These are phyloP conservation scores for Claviceps arundinis DNA, from an alignment of 2,329 filamentous ascomycete genomes.

Conservation along the genomic window DNA sequence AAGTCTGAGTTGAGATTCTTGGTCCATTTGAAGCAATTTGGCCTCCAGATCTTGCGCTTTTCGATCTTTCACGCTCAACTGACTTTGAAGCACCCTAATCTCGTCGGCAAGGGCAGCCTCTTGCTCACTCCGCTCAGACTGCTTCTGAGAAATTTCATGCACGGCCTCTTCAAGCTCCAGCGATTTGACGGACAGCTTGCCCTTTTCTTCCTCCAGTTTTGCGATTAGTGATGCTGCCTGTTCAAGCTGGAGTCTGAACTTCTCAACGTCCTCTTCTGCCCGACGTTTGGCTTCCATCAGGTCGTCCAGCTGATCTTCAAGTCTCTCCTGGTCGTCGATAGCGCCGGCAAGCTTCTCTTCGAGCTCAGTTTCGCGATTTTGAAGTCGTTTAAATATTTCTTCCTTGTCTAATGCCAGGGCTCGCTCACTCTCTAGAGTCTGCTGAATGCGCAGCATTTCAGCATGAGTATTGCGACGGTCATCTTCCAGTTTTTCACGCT, in stretches of 20 bases:
- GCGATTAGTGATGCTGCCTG: constrained; percentile 82
- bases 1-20: constrained; percentile 80
- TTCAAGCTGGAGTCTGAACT: constrained; percentile 69
- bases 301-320: constrained; percentile 87
- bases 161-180: constrained; percentile 58
- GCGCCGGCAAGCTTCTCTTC: constrained; percentile 87
- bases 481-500: constrained; percentile 73
- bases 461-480: constrained; percentile 76
- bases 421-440: constrained; percentile 88
- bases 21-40: constrained; percentile 71
- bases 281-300: constrained; percentile 80
- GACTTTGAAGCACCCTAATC: constrained; percentile 82
- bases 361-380: constrained; percentile 79
- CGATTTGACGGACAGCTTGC: constrained; percentile 53
- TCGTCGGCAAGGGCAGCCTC: constrained; percentile 71
- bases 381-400: constrained; percentile 95
- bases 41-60: constrained; percentile 79
- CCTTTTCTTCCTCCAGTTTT: constrained; percentile 77
- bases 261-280: constrained; percentile 72
- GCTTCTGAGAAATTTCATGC: constrained; percentile 53
- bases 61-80: constrained; percentile 75
- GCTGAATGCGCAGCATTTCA: constrained; percentile 80
- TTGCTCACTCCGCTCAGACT: constrained; percentile 60
- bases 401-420: constrained; percentile 96
- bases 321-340: constrained; percentile 81